phyloP scores from a whole-genome alignment of 495 filamentous ascomycete genomes.

The Physcia stellaris region DNA sequence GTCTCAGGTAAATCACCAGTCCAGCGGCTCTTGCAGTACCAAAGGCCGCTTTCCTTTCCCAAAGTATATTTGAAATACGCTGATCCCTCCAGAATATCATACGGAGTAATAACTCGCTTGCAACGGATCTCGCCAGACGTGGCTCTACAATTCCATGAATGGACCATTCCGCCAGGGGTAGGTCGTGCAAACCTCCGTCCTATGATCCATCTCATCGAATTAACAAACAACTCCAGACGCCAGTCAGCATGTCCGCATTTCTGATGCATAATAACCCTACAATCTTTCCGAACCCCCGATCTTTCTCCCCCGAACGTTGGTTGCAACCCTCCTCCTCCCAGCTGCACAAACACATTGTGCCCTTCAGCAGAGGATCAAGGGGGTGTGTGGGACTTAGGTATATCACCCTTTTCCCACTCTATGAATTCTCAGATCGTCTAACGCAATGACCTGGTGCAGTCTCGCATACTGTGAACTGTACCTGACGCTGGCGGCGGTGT shows the following conservation, averaged over 20 bases:
- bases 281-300: slow-evolving; percentile 20
- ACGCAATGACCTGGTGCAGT: background rate
- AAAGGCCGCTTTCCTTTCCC: no score
- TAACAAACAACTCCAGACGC: background rate
- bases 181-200: background rate
- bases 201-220: background rate
- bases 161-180: slow-evolving; percentile 6
- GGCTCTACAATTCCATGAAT: slow-evolving; percentile 7
- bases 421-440: background rate
- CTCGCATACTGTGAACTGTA: slow-evolving; percentile 15
- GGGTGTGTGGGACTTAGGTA: slow-evolving; percentile 12
- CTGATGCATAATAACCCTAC: slow-evolving; percentile 19
- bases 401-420: no score
- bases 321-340: background rate
- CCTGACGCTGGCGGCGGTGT: slow-evolving; percentile 11
- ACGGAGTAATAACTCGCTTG: slow-evolving; percentile 18
- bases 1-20: slow-evolving; percentile 14
- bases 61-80: no score
- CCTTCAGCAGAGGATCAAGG: slow-evolving; percentile 10
- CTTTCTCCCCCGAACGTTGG: slow-evolving; percentile 33
- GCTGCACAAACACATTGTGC: slow-evolving; percentile 5
- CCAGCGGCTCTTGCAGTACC: no score
- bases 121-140: slow-evolving; percentile 19
- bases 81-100: slow-evolving; percentile 7
- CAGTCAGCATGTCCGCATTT: slow-evolving; percentile 4